Base-by-base conservation (phyloP, 768 basidiomycete species). In the Russula abietina region DNA sequence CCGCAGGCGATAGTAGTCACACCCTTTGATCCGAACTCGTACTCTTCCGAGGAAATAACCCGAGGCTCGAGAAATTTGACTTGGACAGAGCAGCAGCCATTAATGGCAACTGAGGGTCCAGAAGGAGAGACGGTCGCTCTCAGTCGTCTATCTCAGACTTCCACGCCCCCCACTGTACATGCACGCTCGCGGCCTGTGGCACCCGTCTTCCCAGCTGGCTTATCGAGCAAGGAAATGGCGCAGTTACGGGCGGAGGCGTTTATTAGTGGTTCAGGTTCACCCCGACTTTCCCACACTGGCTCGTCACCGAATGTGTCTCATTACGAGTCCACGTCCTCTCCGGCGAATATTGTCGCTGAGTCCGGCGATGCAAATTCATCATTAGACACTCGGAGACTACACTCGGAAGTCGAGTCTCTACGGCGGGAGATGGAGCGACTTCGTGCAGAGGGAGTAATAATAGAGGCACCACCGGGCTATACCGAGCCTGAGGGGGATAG, bases 341-440 rank as follows among this genome's bases (percentile, higher is more conserved):
- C 16, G 0, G 19, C 17, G 1, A 14, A 22, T 12, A 1, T 1
- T 36, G 30, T 28, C 32, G 26, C 33, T 24, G 53, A 28, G n/a
- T 28, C 8, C 3, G 4, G 53, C 8, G 24, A 0, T 17, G 7
- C 10, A 2, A 32, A 14, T 7, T 16, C 64, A 22, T 5, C 26
- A 24, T 10, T 26, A 6, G 55, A 57, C 0, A 19, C 60, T 17
- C 60, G 9, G 36, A 39, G 60, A 53, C 46, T 62, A 22, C 50
- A 55, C n/a, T 56, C 50, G 30, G 74, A 73, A 62, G 72, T 73
- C 12, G 71, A 71, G 61, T 67, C 70, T 43, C 55, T 72, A 55
- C 68, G 69, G 26, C 64, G 67, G 16, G 69, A 67, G 14, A 70
- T 72, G 70, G 61, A 71, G 58, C 58, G 65, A 57, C 53, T 73